Evolutionary conservation across 2,329 filamentous ascomycete species (phyloP).

Genomic region (Arthrobotrys pseudoclavata): DNA sequence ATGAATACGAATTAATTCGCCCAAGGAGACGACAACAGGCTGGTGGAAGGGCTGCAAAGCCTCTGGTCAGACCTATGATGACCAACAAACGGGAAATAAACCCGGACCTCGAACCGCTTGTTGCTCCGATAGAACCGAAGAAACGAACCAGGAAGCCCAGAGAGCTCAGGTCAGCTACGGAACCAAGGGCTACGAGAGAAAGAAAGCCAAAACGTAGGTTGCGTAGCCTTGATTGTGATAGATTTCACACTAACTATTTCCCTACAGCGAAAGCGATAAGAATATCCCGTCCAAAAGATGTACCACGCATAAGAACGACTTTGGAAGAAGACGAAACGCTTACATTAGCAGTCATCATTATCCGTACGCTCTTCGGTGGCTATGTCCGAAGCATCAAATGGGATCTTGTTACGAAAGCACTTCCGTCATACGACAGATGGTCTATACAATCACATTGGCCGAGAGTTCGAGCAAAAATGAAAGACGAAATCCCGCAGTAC

Average conservation of each 20-base stretch:
- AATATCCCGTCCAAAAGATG: slow-evolving; percentile 49
- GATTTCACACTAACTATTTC: slow-evolving; percentile 3
- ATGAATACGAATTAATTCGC: slow-evolving; percentile 18
- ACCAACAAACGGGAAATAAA: slow-evolving; percentile 45
- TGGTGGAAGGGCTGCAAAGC: slow-evolving; percentile 40
- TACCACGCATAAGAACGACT: slow-evolving; percentile 54
- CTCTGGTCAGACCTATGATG: slow-evolving; percentile 23
- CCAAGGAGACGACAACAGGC: slow-evolving; percentile 47
- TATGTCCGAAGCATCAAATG: slow-evolving; percentile 58
- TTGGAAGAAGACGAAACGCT: slow-evolving; percentile 57
- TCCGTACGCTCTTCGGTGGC: slow-evolving; percentile 55
- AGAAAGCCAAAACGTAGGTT: slow-evolving; percentile 42
- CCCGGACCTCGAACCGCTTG: slow-evolving; percentile 31
- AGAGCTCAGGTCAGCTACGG: slow-evolving; percentile 1
- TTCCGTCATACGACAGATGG: slow-evolving; percentile 52
- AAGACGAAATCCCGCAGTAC: slow-evolving; percentile 56
- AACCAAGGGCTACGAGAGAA: slow-evolving; percentile 10
- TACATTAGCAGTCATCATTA: slow-evolving; percentile 55
- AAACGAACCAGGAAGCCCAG: slow-evolving; percentile 41
- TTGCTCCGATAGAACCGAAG: slow-evolving; percentile 24
- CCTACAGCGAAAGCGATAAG: slow-evolving; percentile 28
- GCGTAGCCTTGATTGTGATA: neutral
- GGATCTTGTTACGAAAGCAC: slow-evolving; percentile 52
- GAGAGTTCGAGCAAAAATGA: slow-evolving; percentile 52
- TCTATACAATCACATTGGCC: slow-evolving; percentile 54